These are phyloP conservation scores for Filobasidium uniguttulatum DNA, from an alignment of 1,284 basidiomycete species.

Conservation along the genomic window DNA sequence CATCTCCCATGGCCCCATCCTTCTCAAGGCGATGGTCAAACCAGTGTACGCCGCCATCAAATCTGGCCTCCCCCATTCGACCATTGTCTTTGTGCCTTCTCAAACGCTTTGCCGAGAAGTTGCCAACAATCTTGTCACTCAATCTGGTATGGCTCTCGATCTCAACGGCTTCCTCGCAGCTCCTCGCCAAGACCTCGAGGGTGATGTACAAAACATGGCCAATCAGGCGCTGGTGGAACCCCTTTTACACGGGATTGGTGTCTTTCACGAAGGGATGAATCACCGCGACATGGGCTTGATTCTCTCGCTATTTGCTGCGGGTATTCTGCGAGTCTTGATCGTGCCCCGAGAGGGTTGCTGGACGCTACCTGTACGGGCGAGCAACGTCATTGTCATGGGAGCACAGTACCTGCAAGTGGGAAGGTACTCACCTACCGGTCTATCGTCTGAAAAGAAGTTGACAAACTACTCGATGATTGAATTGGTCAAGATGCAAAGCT, in stretches of 20 bases:
- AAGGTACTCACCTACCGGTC: conserved; percentile 22
- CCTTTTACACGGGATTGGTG: conserved; percentile 74
- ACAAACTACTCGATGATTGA: conserved; percentile 70
- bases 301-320: conserved; percentile 69
- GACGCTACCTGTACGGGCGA: conserved; percentile 67
- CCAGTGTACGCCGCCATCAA: conserved; percentile 57
- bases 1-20: conserved; percentile 67
- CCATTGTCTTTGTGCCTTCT: conserved; percentile 83
- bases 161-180: conserved; percentile 58
- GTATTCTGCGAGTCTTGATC: conserved; percentile 68
- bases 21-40: conserved; percentile 86
- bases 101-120: conserved; percentile 61
- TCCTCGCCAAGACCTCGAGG: conserved; percentile 50
- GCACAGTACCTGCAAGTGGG: conserved; percentile 63
- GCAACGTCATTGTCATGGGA: conserved; percentile 75
- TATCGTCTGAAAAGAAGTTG: conserved; percentile 27
- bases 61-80: conserved; percentile 41
- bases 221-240: conserved; percentile 58
- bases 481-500: conserved; percentile 79
- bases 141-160: conserved; percentile 63
- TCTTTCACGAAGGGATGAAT: conserved; percentile 64
- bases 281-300: conserved; percentile 60
- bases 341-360: conserved; percentile 72
- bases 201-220: conserved; percentile 48
- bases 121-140: conserved; percentile 74